Percentiles rank a stretch among this genome's conserved stretches.
phyloP scores from a whole-genome alignment of 1,139 yeast genomes.

The Suhomyces chickasaworum region DNA sequence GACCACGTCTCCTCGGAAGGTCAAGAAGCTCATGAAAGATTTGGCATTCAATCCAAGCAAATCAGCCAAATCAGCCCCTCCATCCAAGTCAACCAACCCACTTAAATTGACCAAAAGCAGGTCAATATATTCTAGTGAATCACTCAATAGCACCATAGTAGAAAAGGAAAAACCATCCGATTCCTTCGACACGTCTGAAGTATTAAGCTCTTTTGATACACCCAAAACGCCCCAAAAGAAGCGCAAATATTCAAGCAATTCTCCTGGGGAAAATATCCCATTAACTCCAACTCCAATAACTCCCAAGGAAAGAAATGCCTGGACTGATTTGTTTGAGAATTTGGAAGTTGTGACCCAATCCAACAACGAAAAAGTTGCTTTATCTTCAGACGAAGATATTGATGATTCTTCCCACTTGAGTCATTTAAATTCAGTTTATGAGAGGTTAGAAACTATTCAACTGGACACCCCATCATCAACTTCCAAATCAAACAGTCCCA shows the following conservation, averaged over 20 bases:
- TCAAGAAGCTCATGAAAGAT: slow-evolving; percentile 6
- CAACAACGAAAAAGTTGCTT: not conserved
- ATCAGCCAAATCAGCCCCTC: not conserved
- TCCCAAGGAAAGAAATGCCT: slow-evolving; percentile 21
- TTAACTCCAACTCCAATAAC: slow-evolving; percentile 11
- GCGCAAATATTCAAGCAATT: not conserved
- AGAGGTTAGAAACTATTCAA: slow-evolving; percentile 1
- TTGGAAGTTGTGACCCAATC: slow-evolving; percentile 13
- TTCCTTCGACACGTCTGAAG: no score
- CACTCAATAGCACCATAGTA: not conserved
- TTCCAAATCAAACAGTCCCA: not conserved
- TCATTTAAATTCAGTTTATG: slow-evolving; percentile 5
- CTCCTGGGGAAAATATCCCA: not conserved
- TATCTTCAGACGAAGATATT: slow-evolving; percentile 5
- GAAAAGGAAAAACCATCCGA: no score
- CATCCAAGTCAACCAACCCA: no score
- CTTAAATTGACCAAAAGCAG: no score
- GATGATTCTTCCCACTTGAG: slow-evolving; percentile 2
- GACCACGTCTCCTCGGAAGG: slow-evolving; percentile 25
- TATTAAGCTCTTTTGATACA: not conserved
- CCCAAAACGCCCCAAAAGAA: slow-evolving; percentile 5
- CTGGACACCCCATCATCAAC: not conserved
- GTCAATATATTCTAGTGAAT: not conserved
- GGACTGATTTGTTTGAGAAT: slow-evolving; percentile 26
- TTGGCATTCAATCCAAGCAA: not conserved